Evolutionary conservation across 106 monocot species (phyloP), one percentile per base, ranked within the genome.

Genomic region (Agapanthus africanus): DNA sequence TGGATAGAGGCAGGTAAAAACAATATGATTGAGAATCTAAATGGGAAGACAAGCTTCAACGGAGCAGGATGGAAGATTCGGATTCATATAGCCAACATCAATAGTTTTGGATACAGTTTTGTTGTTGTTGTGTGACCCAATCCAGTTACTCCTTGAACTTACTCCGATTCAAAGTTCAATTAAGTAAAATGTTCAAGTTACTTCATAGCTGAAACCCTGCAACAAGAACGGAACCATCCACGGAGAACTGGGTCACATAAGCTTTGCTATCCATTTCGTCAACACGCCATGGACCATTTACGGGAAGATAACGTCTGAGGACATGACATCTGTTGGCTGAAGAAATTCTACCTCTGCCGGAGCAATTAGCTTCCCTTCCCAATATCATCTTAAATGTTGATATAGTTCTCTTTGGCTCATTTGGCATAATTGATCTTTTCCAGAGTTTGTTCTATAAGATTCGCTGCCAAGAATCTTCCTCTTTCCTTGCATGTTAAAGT

Each of bases 211-310:
- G 88, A 67, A 83, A 91, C 10, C 88, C 95, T 23, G 83, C 88
- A 66, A 95, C 66, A 49, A 91, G 78, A 52, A 88, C 79, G 1
- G 91, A 91, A 37, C 95, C 95, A 74, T 95, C 95, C 38, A 66
- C 62, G 63, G 95, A 95, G 74, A 91, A 95, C 39, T 91, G 91
- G 2, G 95, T 91, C 21, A 95, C 78, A 72, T 95, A 95, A 44
- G 88, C 95, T 65, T 79, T 76, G 54, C 85, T 86, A 49, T 86
- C 78, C 79, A 86, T 86, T 32, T 41, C 52, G 49, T 95, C 95
- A 28, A 91, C 71, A 23, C 16, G 21, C 73, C 86, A 80, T 0
- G 86, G 91, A 11, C 80, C 85, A 61, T 88, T 86, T 10, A 70
- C 74, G 23, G 91, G 91, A 38, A 91, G 51, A 61, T 81, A 84